phyloP scores from a whole-genome alignment of 495 filamentous ascomycete species.

The Platismatia glauca region DNA sequence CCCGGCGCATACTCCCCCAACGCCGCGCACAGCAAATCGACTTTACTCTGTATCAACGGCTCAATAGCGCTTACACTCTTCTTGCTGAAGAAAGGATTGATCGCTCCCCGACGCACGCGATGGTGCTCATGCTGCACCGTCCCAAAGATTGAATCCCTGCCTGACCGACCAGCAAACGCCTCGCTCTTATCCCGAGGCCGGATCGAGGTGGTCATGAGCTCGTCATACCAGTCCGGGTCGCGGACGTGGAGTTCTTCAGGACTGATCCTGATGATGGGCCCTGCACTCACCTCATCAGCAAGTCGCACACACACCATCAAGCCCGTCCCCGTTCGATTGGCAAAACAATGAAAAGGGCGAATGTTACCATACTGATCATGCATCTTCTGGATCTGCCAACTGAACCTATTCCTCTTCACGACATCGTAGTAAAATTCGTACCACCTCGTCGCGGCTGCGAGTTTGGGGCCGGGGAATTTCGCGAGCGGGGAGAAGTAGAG shows the following conservation, averaged over 20 bases:
- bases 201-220: constrained; percentile 26
- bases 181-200: constrained; percentile 31
- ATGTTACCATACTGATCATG: constrained; percentile 37
- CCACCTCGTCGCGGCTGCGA: constrained; percentile 36
- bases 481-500: constrained; percentile 34
- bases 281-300: constrained; percentile 16
- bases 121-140: constrained; percentile 43
- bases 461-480: constrained; percentile 40
- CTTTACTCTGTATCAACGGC: constrained; percentile 36
- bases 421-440: constrained; percentile 48
- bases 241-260: constrained; percentile 34
- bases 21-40: constrained; percentile 30
- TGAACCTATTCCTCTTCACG: constrained; percentile 36
- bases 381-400: constrained; percentile 38
- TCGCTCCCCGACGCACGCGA: constrained; percentile 34
- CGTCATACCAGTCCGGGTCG: constrained; percentile 33
- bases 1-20: constrained; percentile 27
- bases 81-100: constrained; percentile 45
- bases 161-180: constrained; percentile 24
- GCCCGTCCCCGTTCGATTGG: background rate
- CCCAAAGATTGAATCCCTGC: constrained; percentile 31
- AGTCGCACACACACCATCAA: background rate
- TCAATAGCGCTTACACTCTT: constrained; percentile 32
- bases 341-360: too few species aligned
- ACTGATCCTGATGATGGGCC: constrained; percentile 36